phyloP scores from a whole-genome alignment of 129 eudicot genomes.

The Flaveria sonorensis region DNA sequence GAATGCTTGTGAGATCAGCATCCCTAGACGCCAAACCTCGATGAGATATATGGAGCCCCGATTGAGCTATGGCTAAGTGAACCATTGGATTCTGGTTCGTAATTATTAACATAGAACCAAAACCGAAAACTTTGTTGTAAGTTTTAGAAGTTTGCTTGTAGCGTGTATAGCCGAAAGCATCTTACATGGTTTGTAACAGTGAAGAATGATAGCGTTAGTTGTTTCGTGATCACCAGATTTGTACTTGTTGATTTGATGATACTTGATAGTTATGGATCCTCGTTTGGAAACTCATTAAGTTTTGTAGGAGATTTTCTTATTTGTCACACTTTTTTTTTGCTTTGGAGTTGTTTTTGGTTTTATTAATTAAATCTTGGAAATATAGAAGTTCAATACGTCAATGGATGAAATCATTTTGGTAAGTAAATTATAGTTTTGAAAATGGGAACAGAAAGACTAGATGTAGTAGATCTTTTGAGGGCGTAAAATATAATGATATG shows the following conservation, averaged over 20 bases:
- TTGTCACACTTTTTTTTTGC: not conserved
- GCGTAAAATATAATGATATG: no score
- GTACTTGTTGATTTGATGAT: constrained; percentile 36
- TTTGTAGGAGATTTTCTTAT: not conserved
- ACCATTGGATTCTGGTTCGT: constrained; percentile 9
- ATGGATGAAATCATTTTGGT: no score
- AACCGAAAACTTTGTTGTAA: constrained; percentile 21
- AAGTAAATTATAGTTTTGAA: no score
- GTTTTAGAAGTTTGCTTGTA: constrained; percentile 50
- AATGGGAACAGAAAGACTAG: no score
- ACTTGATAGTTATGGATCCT: constrained; percentile 28
- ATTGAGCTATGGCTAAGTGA: constrained; percentile 64
- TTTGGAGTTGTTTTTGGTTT: not conserved
- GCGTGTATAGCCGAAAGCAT: constrained; percentile 46
- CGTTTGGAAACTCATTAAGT: not conserved
- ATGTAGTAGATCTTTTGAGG: no score
- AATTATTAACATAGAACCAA: constrained; percentile 39
- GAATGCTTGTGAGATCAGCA: constrained; percentile 92
- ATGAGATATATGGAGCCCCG: constrained; percentile 63
- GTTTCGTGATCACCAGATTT: constrained; percentile 20
- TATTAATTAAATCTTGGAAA: no score
- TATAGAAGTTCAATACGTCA: no score
- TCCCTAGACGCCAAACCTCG: constrained; percentile 85
- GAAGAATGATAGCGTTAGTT: constrained; percentile 19
- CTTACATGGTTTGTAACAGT: constrained; percentile 37